Percentiles rank a stretch among this genome's conserved stretches.
phyloP scores from a whole-genome alignment of 228 moss, liverwort and hornwort species.

The Sphagnum fallax region DNA sequence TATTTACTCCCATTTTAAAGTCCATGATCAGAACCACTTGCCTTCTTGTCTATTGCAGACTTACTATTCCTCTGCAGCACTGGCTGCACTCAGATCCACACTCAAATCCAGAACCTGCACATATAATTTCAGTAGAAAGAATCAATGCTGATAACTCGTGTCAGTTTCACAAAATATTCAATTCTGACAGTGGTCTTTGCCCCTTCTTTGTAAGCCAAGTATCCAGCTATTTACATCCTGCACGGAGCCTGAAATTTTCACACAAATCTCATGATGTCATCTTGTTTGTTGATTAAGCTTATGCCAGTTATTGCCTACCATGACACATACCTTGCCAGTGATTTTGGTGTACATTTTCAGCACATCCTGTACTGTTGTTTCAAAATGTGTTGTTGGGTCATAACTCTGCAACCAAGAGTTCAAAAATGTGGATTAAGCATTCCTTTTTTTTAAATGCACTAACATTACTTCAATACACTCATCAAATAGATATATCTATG shows the following conservation, averaged over 20 bases:
- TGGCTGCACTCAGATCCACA: slow-evolving; percentile 88
- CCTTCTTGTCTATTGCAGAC: slow-evolving; percentile 1
- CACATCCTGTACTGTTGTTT: slow-evolving; percentile 87
- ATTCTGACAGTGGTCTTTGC: too few relatives aligned
- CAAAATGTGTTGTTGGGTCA: slow-evolving; percentile 89
- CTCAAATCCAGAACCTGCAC: slow-evolving; percentile 69
- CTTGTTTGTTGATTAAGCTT: too few relatives aligned
- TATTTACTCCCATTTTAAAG: too few relatives aligned
- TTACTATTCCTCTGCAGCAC: slow-evolving; percentile 72
- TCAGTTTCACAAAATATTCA: neutral
- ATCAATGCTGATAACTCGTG: neutral
- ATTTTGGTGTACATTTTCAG: slow-evolving; percentile 83
- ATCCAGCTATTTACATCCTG: too few relatives aligned
- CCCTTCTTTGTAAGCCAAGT: too few relatives aligned
- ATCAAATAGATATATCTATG: too few relatives aligned
- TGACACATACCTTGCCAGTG: slow-evolving; percentile 64
- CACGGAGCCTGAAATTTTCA: too few relatives aligned
- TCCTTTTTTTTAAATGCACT: too few relatives aligned
- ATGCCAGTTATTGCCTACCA: too few relatives aligned
- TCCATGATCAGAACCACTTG: neutral
- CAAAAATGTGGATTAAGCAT: neutral
- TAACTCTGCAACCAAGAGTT: slow-evolving; percentile 53
- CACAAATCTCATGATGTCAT: too few relatives aligned
- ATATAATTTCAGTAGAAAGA: neutral
- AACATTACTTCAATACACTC: too few relatives aligned